Percentiles rank a stretch among this genome's conserved stretches.
These are phyloP conservation scores for Zygotorulaspora mrakii DNA, from an alignment of 1,139 yeast species.

Conservation along the genomic window DNA sequence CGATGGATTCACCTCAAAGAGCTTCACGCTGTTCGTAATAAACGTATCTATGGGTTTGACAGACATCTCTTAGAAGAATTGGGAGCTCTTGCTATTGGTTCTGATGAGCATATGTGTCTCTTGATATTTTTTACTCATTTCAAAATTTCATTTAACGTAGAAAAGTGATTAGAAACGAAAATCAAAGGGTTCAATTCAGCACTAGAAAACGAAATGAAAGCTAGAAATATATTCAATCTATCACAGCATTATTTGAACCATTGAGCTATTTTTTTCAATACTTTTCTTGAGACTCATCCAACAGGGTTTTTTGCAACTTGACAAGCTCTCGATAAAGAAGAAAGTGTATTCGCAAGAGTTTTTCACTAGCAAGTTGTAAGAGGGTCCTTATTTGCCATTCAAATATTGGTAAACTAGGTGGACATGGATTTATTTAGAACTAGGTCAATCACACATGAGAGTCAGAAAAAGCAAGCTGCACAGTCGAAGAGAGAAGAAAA, in stretches of 20 bases:
- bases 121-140: too few species aligned
- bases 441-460: conserved; percentile 2
- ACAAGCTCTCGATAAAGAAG: neutral
- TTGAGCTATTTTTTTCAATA: too few species aligned
- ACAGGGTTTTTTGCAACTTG: too few species aligned
- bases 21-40: conserved; percentile 46
- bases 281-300: too few species aligned
- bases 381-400: neutral
- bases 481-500: neutral
- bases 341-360: neutral
- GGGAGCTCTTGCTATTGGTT: too few species aligned
- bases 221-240: too few species aligned
- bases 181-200: conserved; percentile 8
- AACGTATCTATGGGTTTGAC: conserved; percentile 48
- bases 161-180: conserved; percentile 2
- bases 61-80: conserved; percentile 18
- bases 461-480: conserved; percentile 1
- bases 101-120: too few species aligned
- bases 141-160: conserved; percentile 1
- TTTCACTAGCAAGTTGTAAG: neutral
- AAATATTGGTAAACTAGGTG: neutral
- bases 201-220: too few species aligned
- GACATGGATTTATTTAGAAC: conserved; percentile 4
- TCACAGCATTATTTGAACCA: too few species aligned
- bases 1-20: conserved; percentile 50